phyloP scores from a whole-genome alignment of 2,329 filamentous ascomycete species.

The Apiospora kogelbergensis region DNA sequence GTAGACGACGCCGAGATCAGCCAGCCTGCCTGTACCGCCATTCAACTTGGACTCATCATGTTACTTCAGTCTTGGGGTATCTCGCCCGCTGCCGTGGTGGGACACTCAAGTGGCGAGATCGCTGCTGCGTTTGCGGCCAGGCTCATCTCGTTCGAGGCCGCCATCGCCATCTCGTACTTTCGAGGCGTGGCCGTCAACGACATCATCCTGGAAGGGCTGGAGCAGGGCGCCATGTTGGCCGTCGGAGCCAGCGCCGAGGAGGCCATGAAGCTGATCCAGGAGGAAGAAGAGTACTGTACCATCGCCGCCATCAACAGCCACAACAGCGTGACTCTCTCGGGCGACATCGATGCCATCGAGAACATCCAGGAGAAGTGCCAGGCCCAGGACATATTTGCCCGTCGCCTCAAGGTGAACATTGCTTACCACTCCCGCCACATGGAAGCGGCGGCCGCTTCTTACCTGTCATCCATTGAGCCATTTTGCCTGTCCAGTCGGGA shows the following conservation, averaged over 20 bases:
- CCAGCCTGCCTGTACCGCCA: conserved; percentile 42
- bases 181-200: conserved; percentile 15
- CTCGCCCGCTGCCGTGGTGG: conserved; percentile 28
- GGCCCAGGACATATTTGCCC: conserved; percentile 21
- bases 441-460: conserved; percentile 21
- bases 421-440: conserved; percentile 38
- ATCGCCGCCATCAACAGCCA: conserved; percentile 34
- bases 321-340: conserved; percentile 31
- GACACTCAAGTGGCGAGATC: conserved; percentile 41
- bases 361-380: conserved; percentile 20
- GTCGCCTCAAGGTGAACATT: conserved; percentile 25
- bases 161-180: conserved; percentile 18
- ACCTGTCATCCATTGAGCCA: conserved; percentile 17
- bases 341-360: conserved; percentile 24
- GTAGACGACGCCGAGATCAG: conserved; percentile 26
- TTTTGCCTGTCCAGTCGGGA: conserved; percentile 12
- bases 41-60: conserved; percentile 42
- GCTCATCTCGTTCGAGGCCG: conserved; percentile 22
- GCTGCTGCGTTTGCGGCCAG: conserved; percentile 32
- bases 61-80: conserved; percentile 31
- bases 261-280: neutral
- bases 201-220: neutral
- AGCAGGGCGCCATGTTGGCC: conserved; percentile 30
- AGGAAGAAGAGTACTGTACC: conserved; percentile 6
- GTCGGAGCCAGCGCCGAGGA: conserved; percentile 22